These are phyloP conservation scores for Agarophyton chilense DNA, from an alignment of 23 red algal species.

Conservation along the genomic window DNA sequence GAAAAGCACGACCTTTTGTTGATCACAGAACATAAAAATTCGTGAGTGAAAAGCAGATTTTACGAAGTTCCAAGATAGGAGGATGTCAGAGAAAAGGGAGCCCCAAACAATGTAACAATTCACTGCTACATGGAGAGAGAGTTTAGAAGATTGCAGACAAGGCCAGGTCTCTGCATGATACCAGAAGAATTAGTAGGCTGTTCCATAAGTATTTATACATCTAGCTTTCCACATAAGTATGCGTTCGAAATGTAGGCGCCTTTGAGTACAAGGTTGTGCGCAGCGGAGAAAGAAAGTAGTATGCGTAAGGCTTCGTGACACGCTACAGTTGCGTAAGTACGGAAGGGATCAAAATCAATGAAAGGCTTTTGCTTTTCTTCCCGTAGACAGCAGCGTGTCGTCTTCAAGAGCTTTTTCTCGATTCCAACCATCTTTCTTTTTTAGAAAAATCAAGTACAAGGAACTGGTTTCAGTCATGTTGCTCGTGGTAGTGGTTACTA, in stretches of 20 bases:
- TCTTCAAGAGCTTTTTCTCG: conserved; percentile 10
- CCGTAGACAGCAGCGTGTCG: conserved; percentile 12
- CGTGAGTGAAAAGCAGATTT: too few relatives aligned
- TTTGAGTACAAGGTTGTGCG: conserved; percentile 19
- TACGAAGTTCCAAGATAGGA: too few relatives aligned
- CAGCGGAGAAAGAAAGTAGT: conserved; percentile 3
- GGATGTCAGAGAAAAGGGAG: neutral
- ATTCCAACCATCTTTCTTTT: neutral
- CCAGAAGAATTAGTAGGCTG: conserved; percentile 40
- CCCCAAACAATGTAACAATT: neutral
- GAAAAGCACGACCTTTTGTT: too few relatives aligned
- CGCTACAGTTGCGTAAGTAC: conserved; percentile 24
- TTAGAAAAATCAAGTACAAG: conserved; percentile 6
- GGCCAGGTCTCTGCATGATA: neutral
- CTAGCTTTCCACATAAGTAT: conserved; percentile 30
- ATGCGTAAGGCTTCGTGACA: conserved; percentile 36
- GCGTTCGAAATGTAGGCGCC: conserved; percentile 11
- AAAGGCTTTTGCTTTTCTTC: neutral
- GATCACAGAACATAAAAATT: too few relatives aligned
- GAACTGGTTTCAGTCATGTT: neutral
- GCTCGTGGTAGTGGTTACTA: neutral
- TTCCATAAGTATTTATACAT: neutral
- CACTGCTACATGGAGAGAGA: neutral
- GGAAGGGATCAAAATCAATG: neutral
- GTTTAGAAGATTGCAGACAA: conserved; percentile 15